phyloP scores from a whole-genome alignment of 495 filamentous ascomycete species.

The Bathelium albidoporum region DNA sequence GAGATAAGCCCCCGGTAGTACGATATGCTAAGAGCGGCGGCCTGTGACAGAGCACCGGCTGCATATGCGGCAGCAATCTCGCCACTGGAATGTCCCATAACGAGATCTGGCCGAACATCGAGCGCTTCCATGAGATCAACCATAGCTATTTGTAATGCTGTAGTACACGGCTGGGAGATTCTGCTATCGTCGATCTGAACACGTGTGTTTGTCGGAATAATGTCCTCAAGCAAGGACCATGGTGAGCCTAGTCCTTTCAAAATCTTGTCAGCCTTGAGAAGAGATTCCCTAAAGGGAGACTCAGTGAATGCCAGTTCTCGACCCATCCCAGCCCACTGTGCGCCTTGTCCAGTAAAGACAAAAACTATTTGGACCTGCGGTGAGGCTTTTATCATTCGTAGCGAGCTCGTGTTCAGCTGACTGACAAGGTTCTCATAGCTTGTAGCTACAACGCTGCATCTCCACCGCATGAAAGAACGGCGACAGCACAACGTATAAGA shows the following conservation, averaged over 20 bases:
- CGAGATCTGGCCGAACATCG: conserved; percentile 27
- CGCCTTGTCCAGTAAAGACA: conserved; percentile 40
- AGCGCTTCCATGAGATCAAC: conserved; percentile 20
- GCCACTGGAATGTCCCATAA: conserved; percentile 52
- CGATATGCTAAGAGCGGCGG: conserved; percentile 34
- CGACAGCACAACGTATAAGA: not conserved
- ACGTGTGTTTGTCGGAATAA: conserved; percentile 13
- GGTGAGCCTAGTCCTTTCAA: not conserved
- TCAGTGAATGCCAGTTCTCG: not conserved
- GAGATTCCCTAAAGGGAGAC: conserved; percentile 7
- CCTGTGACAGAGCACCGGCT: conserved; percentile 36
- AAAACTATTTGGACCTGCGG: not conserved
- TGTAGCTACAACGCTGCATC: not conserved
- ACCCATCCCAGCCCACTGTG: conserved; percentile 36
- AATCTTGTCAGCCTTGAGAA: not conserved
- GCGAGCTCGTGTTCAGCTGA: not conserved
- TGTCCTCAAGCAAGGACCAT: conserved; percentile 11
- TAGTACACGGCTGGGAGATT: conserved; percentile 17
- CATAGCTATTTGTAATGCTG: conserved; percentile 18
- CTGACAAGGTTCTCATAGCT: not conserved
- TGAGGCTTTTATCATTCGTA: not conserved
- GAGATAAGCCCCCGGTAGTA: conserved; percentile 30
- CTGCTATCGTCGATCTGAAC: conserved; percentile 16
- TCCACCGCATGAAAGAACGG: not conserved
- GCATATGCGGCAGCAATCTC: conserved; percentile 57